Evolutionary conservation across 768 basidiomycete genomes (phyloP).

Genomic region (Leucosporidium scottii): DNA sequence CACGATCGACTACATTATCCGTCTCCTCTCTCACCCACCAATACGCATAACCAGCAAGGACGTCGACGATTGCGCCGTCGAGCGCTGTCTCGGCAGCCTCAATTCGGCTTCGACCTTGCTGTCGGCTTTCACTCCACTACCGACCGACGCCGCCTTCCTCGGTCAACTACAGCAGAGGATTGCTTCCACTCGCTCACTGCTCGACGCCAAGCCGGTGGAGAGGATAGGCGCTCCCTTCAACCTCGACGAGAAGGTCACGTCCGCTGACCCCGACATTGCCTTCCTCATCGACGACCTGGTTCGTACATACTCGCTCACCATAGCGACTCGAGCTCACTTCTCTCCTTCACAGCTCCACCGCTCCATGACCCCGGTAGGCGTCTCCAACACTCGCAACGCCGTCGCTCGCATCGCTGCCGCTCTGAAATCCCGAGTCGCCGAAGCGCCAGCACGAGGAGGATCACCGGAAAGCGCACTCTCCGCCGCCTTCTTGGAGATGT

Average conservation of each 20-base stretch:
- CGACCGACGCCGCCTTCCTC: background rate
- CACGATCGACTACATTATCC: background rate
- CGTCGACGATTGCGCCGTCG: background rate
- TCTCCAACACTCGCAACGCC: background rate
- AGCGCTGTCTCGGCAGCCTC: background rate
- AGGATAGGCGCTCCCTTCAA: background rate
- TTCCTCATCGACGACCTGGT: conserved; percentile 3
- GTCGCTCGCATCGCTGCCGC: background rate
- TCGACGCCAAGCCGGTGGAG: background rate
- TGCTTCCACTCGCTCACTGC: background rate
- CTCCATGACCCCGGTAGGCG: background rate
- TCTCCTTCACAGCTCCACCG: background rate
- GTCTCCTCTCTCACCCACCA: background rate
- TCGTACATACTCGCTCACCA: background rate
- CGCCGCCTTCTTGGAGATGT: background rate
- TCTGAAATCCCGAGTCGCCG: background rate
- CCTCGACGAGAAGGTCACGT: background rate
- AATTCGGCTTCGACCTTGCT: background rate
- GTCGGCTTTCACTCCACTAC: background rate
- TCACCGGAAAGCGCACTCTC: background rate
- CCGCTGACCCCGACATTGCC: background rate
- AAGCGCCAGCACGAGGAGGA: background rate
- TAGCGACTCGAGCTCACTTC: background rate
- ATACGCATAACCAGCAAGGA: background rate
- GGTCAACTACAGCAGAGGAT: background rate